Evolutionary conservation across 306 rosid genomes (phyloP).

Genomic region (Malus sylvestris): DNA sequence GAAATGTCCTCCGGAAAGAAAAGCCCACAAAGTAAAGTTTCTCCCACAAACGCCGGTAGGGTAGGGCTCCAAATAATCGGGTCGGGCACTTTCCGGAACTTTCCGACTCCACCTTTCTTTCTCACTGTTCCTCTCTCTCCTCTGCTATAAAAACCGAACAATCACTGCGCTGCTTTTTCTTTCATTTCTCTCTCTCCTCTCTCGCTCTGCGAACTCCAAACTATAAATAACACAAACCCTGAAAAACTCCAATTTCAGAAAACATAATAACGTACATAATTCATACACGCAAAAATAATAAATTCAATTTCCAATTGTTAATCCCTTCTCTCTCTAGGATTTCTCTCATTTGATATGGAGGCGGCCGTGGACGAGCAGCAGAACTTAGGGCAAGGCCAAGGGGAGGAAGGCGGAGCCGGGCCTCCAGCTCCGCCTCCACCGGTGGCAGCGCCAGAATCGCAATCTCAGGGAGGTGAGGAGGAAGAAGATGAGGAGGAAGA

Average conservation of each 20-base stretch:
- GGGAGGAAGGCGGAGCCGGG: background rate
- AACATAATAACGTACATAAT: background rate
- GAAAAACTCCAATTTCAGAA: background rate
- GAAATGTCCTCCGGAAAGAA: background rate
- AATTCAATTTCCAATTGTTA: background rate
- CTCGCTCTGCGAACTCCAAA: conserved; percentile 11
- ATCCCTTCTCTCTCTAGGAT: background rate
- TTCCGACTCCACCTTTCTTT: conserved; percentile 10
- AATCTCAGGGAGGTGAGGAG: conserved; percentile 23
- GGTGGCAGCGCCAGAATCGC: conserved; percentile 24
- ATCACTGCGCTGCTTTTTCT: background rate
- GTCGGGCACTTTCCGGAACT: conserved; percentile 26
- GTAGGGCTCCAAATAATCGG: conserved; percentile 32
- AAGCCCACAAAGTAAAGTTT: background rate
- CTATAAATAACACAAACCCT: background rate
- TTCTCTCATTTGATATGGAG: conserved; percentile 21
- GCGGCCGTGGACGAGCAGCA: conserved; percentile 46
- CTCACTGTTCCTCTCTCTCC: background rate
- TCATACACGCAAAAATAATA: background rate
- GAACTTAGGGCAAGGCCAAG: conserved; percentile 26
- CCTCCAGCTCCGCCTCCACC: conserved; percentile 24
- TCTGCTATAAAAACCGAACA: conserved; percentile 13
- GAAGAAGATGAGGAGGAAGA: conserved; percentile 61
- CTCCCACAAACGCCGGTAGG: background rate
- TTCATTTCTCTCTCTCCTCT: background rate